Conservation (phyloP, 441 rosid species). For the Capsella rubella region DNA sequence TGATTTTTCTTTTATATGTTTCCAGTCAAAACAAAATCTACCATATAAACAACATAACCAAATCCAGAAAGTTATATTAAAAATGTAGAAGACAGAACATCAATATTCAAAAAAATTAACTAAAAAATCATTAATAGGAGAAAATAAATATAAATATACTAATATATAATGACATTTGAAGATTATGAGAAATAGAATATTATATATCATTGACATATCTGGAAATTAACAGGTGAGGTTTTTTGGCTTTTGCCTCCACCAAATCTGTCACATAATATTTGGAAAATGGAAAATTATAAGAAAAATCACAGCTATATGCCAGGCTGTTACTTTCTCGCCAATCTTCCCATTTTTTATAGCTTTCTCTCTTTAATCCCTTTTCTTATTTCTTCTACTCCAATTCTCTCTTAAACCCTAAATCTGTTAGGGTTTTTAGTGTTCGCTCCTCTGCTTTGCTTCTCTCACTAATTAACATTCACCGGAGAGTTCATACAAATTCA, state of each 20-base stretch:
- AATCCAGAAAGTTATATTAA: background rate
- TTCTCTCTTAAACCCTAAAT: constrained; percentile 25
- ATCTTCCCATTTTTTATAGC: constrained; percentile 24
- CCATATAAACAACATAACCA: background rate
- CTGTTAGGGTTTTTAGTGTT: background rate
- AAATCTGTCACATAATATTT: background rate
- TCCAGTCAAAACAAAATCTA: background rate
- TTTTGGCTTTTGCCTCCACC: constrained; percentile 23
- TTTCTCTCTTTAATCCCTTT: background rate
- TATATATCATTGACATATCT: background rate
- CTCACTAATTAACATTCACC: background rate
- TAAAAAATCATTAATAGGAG: background rate
- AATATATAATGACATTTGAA: background rate
- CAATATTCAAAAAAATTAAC: background rate
- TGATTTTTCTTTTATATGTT: background rate
- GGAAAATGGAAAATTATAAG: background rate
- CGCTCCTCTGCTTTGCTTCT: background rate
- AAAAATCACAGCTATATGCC: constrained; percentile 59
- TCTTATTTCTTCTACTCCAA: constrained; percentile 19
- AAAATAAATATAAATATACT: background rate
- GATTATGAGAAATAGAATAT: background rate
- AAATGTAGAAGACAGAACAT: background rate
- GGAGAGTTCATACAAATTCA: background rate
- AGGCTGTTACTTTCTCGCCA: constrained; percentile 58
- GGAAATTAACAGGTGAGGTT: background rate